Conservation (phyloP, 2,329 filamentous ascomycete species). For the Cytospora leucostoma region DNA sequence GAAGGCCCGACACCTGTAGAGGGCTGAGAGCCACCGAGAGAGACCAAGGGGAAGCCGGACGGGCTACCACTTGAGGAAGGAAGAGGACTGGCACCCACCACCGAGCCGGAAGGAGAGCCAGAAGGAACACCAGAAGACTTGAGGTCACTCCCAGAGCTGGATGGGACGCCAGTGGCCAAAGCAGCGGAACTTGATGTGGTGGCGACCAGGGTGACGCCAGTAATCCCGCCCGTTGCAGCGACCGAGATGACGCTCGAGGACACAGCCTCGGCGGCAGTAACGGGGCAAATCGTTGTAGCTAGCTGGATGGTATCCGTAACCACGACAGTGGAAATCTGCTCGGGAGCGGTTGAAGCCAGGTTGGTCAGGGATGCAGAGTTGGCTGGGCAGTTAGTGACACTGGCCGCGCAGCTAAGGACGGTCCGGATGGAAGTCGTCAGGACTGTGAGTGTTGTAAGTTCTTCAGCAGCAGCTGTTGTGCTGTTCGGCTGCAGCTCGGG, state of each 20-base stretch:
- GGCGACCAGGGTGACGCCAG: conserved; percentile 2
- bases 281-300: conserved; percentile 18
- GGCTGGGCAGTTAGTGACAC: conserved; percentile 25
- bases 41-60: background rate
- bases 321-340: conserved; percentile 11
- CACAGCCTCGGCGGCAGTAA: conserved; percentile 14
- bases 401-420: conserved; percentile 25
- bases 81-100: background rate
- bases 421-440: conserved; percentile 23
- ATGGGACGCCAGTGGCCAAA: conserved; percentile 4
- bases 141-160: background rate
- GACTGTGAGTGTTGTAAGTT: conserved; percentile 22
- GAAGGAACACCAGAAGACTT: background rate
- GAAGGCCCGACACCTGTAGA: background rate
- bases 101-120: background rate
- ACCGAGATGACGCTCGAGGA: conserved; percentile 11
- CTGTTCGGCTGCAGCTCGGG: background rate
- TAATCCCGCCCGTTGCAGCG: conserved; percentile 16
- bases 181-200: background rate
- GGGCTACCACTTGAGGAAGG: background rate
- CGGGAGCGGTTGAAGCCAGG: conserved; percentile 13
- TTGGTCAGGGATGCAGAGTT: conserved; percentile 18
- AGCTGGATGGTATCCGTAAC: conserved; percentile 24
- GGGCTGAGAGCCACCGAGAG: background rate
- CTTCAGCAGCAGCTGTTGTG: conserved; percentile 8